Conservation (phyloP, 306 rosid species). For the Sphenostylis stenocarpa region DNA sequence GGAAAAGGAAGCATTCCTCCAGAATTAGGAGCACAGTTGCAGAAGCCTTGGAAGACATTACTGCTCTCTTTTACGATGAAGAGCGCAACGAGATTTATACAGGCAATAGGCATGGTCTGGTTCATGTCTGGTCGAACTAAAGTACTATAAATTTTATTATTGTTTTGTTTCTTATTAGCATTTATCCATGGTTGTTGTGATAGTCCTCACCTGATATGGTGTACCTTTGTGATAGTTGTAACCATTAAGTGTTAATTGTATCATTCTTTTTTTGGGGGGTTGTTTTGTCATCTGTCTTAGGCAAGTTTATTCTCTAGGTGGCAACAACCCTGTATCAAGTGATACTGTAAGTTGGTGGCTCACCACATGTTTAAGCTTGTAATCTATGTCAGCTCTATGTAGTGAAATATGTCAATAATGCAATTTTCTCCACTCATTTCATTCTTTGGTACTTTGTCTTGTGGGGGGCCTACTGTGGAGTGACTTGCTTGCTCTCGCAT, state of each 20-base stretch:
- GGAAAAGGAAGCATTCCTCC: slow-evolving; percentile 46
- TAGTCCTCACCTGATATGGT: slow-evolving; percentile 29
- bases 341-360: slow-evolving; percentile 29
- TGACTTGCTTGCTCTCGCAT: slow-evolving; percentile 22
- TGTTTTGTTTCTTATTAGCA: slow-evolving; percentile 32
- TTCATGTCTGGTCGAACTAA: slow-evolving; percentile 95
- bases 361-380: slow-evolving; percentile 30
- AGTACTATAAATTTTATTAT: slow-evolving; percentile 16
- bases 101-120: slow-evolving; percentile 81
- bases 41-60: slow-evolving; percentile 95
- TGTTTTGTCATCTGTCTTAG: slow-evolving; percentile 23
- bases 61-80: slow-evolving; percentile 94
- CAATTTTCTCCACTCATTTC: not conserved
- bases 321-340: slow-evolving; percentile 35
- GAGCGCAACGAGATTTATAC: slow-evolving; percentile 94
- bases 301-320: slow-evolving; percentile 23
- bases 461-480: not conserved
- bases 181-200: slow-evolving; percentile 37
- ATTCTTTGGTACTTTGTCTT: not conserved
- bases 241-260: slow-evolving; percentile 41
- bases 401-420: slow-evolving; percentile 15
- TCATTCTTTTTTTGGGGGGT: not conserved
- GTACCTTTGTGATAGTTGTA: slow-evolving; percentile 29
- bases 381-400: slow-evolving; percentile 19
- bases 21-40: slow-evolving; percentile 73